A percentile compares a stretch with the other conserved stretches of the same genome.
Evolutionary conservation across 116 monocot species (phyloP).

Genomic region (Thalassia testudinum): DNA sequence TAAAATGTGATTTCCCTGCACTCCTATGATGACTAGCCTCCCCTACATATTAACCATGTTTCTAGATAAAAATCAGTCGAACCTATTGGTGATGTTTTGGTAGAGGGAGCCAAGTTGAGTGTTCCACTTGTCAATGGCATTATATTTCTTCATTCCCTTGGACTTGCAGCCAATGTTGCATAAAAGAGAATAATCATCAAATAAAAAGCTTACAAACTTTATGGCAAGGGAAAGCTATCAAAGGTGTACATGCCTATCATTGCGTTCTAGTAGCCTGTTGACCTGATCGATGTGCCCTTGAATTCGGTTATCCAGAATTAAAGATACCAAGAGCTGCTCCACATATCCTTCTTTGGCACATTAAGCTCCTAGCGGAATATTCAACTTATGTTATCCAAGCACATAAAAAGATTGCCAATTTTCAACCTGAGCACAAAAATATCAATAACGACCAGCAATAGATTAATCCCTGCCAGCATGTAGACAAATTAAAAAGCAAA

Average conservation of each 20-base stretch:
- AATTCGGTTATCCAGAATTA: conserved; percentile 84
- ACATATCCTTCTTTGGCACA: conserved; percentile 96
- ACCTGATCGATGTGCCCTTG: conserved; percentile 98
- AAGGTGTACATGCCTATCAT: conserved; percentile 54
- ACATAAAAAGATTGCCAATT: neutral
- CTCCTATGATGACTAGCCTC: too few relatives aligned
- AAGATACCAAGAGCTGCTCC: conserved; percentile 87
- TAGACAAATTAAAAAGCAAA: too few relatives aligned
- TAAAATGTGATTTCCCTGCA: too few relatives aligned
- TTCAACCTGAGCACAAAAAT: too few relatives aligned
- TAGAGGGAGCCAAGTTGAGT: conserved; percentile 77
- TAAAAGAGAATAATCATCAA: neutral
- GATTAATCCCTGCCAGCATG: too few relatives aligned
- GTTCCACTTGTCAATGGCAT: conserved; percentile 95
- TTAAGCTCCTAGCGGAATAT: conserved; percentile 60
- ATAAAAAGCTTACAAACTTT: neutral
- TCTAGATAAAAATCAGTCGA: conserved; percentile 23
- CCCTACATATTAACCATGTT: too few relatives aligned
- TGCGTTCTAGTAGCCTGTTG: conserved; percentile 72
- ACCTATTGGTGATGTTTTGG: conserved; percentile 67
- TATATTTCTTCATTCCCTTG: conserved; percentile 88
- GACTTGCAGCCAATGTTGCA: conserved; percentile 29
- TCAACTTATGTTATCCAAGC: neutral
- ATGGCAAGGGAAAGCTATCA: too few relatives aligned
- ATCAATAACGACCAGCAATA: too few relatives aligned